Evolutionary conservation across 1,284 basidiomycete genomes (phyloP).

Genomic region (Fomitopsis schrenkii): DNA sequence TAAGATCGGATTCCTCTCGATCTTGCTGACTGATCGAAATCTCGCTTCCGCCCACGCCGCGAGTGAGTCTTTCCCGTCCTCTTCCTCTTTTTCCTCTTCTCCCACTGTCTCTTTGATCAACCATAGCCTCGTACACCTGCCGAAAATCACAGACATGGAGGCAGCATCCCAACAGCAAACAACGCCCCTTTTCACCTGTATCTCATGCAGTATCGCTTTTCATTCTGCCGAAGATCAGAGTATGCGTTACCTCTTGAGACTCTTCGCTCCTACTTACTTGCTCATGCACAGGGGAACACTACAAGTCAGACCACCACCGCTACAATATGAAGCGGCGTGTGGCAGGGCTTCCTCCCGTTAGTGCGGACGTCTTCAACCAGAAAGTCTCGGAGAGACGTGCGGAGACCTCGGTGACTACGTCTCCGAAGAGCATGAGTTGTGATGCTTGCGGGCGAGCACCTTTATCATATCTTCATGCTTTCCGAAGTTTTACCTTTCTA

Average conservation of each 20-base stretch:
- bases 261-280: background rate
- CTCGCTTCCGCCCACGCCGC: background rate
- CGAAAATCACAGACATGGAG: background rate
- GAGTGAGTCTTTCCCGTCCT: background rate
- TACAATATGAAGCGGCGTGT: slow-evolving; percentile 99
- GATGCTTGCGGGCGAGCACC: slow-evolving; percentile 73
- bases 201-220: slow-evolving; percentile 93
- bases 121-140: no score
- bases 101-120: background rate
- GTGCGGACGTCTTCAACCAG: slow-evolving; percentile 77
- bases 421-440: slow-evolving; percentile 65
- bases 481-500: background rate
- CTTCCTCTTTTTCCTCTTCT: background rate
- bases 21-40: slow-evolving; percentile 1
- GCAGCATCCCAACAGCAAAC: background rate
- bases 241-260: slow-evolving; percentile 31
- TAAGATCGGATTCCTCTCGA: background rate
- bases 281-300: slow-evolving; percentile 67
- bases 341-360: slow-evolving; percentile 87
- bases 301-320: slow-evolving; percentile 91
- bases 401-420: slow-evolving; percentile 70
- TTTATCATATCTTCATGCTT: background rate
- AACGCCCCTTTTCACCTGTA: slow-evolving; percentile 71
- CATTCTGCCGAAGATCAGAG: slow-evolving; percentile 82
- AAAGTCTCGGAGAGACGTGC: slow-evolving; percentile 82